Conservation (phyloP, 2,329 filamentous ascomycete genomes). For the Hirsutella minnesotensis region DNA sequence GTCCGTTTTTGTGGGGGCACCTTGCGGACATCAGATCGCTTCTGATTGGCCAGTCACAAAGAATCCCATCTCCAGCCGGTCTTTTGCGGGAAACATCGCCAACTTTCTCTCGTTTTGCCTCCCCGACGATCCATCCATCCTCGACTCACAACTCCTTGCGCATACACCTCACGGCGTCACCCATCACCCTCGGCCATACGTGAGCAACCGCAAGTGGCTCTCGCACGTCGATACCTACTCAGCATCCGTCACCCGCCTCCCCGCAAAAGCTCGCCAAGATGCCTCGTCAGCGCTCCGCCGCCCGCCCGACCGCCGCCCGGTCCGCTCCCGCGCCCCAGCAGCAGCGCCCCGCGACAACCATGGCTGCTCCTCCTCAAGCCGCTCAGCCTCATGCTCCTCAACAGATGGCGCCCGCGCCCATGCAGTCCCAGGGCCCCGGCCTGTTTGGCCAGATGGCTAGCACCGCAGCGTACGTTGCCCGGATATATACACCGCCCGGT, state of each 20-base stretch:
- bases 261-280: slow-evolving; percentile 28
- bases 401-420: slow-evolving; percentile 32
- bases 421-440: slow-evolving; percentile 58
- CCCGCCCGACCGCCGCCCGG: slow-evolving; percentile 47
- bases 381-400: slow-evolving; percentile 37
- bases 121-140: background rate
- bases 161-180: too few species aligned
- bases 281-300: slow-evolving; percentile 67
- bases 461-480: slow-evolving; percentile 80
- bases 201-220: too few species aligned
- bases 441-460: slow-evolving; percentile 95
- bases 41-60: background rate
- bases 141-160: too few species aligned
- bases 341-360: slow-evolving; percentile 58
- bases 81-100: background rate
- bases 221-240: too few species aligned
- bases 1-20: too few species aligned
- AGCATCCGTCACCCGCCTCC: too few species aligned
- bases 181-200: too few species aligned
- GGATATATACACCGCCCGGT: too few species aligned
- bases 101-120: too few species aligned
- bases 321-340: slow-evolving; percentile 51
- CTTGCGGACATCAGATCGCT: too few species aligned
- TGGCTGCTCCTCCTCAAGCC: slow-evolving; percentile 41
- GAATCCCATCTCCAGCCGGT: background rate